These are phyloP conservation scores for Cornus controversa DNA, from an alignment of 148 eudicot species.

Conservation along the genomic window DNA sequence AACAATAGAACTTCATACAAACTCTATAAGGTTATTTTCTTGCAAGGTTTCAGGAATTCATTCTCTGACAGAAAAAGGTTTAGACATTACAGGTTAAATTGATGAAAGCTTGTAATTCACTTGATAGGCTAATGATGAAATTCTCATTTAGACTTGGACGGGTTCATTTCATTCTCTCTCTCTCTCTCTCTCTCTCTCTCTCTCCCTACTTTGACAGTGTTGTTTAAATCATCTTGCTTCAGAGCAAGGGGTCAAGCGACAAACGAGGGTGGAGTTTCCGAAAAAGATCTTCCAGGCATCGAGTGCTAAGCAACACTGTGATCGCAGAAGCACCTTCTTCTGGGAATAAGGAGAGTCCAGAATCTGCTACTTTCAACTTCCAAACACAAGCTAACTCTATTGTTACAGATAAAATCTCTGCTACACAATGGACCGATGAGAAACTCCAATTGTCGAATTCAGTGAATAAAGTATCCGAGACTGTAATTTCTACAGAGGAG, in stretches of 20 bases:
- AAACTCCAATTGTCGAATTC: constrained; percentile 30
- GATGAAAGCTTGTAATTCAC: neutral
- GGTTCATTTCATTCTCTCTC: neutral
- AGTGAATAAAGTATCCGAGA: constrained; percentile 32
- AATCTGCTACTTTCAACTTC: constrained; percentile 35
- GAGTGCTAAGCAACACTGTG: constrained; percentile 65
- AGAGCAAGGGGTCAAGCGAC: constrained; percentile 64
- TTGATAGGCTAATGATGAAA: neutral
- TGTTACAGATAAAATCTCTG: constrained; percentile 45
- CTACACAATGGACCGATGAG: constrained; percentile 36
- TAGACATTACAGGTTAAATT: neutral
- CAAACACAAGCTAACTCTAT: constrained; percentile 40
- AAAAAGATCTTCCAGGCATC: constrained; percentile 74
- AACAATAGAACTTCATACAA: neutral
- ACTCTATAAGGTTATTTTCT: neutral
- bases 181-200: constrained; percentile 4
- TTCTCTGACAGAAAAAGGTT: neutral
- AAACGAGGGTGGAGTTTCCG: constrained; percentile 92
- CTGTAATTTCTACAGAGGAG: constrained; percentile 27
- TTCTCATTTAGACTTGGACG: neutral
- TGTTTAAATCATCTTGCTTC: constrained; percentile 25
- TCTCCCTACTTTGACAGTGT: neutral
- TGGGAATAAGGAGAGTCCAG: constrained; percentile 52
- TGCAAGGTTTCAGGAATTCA: neutral
- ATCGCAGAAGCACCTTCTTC: constrained; percentile 45